These are phyloP conservation scores for Eucalyptus globulus DNA, from an alignment of 345 rosid genomes.

Conservation along the genomic window DNA sequence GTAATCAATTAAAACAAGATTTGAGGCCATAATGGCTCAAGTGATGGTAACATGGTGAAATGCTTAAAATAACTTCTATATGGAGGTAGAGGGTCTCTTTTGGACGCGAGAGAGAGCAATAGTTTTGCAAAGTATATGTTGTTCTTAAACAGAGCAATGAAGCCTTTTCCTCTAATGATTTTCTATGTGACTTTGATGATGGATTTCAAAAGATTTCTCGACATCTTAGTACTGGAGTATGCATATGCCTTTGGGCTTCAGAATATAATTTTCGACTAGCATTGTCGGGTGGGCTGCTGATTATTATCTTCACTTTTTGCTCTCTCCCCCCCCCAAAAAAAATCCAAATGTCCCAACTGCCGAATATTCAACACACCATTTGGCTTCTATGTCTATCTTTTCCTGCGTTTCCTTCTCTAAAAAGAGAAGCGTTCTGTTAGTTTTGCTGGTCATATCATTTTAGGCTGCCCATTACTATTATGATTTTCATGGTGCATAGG, in stretches of 20 bases:
- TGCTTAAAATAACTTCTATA: not conserved
- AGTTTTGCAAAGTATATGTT: not conserved
- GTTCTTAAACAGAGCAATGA: not conserved
- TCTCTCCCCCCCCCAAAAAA: not conserved
- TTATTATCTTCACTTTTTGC: not conserved
- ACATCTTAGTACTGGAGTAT: not conserved
- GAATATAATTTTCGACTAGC: not conserved
- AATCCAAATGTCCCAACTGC: not conserved
- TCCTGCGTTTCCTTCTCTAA: not conserved
- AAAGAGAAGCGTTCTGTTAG: not conserved
- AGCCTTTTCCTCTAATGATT: not conserved
- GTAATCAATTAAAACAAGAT: not conserved
- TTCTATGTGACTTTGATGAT: not conserved
- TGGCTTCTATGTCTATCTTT: not conserved
- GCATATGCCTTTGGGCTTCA: not conserved
- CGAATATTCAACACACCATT: not conserved
- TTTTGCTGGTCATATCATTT: not conserved
- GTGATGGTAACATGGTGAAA: not conserved
- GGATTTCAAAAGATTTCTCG: not conserved
- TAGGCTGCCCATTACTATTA: not conserved
- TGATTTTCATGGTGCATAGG: not conserved
- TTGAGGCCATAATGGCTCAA: not conserved
- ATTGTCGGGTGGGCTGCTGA: not conserved
- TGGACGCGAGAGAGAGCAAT: not conserved
- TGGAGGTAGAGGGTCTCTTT: not conserved